These are phyloP conservation scores for Suaeda aralocaspica DNA, from an alignment of 148 eudicot species.

Conservation along the genomic window DNA sequence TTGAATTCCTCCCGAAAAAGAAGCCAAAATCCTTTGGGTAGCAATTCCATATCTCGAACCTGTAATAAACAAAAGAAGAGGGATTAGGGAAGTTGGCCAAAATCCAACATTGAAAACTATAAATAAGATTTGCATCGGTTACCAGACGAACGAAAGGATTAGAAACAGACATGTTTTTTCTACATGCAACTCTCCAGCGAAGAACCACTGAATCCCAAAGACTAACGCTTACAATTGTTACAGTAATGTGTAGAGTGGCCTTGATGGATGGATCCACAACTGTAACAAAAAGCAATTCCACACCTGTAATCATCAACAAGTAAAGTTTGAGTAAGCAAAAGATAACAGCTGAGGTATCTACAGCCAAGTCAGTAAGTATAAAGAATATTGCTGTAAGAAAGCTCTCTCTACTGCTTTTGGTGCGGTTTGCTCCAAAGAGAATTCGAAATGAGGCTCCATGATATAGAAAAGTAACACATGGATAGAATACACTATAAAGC, in stretches of 20 bases:
- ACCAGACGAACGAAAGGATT: neutral
- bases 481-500: no score
- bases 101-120: neutral
- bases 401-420: no score
- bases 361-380: neutral
- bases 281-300: conserved; percentile 58
- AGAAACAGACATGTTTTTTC: conserved; percentile 13
- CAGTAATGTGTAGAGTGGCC: conserved; percentile 31
- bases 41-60: neutral
- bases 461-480: no score
- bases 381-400: neutral
- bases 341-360: neutral
- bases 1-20: neutral
- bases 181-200: neutral
- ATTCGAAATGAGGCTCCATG: no score
- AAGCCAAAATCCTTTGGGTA: neutral
- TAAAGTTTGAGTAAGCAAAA: conserved; percentile 3
- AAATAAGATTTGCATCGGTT: no score
- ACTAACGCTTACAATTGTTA: conserved; percentile 34
- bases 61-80: neutral
- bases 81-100: neutral
- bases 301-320: conserved; percentile 36
- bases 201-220: neutral
- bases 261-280: conserved; percentile 37
- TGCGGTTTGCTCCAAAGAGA: no score